Base-by-base conservation (phyloP, 345 rosid species). In the Populus deltoides region DNA sequence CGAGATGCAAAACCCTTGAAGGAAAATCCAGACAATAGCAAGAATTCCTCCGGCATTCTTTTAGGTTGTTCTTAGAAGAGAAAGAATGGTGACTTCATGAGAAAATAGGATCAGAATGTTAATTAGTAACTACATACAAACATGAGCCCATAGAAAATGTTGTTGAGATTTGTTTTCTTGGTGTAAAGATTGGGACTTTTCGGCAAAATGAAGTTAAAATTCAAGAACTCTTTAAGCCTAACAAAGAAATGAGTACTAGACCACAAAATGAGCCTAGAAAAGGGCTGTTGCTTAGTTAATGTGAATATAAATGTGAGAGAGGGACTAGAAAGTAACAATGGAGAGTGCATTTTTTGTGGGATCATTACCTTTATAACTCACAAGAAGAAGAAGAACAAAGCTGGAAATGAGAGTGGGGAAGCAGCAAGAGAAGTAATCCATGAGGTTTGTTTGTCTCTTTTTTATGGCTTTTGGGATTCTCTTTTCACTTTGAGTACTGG, bases 361-460 rank as follows among this genome's bases (percentile, higher is more conserved):
- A 11, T 18, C 39, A 20, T 47, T 81, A 81, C 85, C 81, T 63
- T 49, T 78, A 3, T 62, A 66, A 75, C 73, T 75, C 38, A 63
- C 36, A 16, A 82, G 70, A 11, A 79, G 72, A 12, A 76, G 79
- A 53, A 66, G 24, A 65, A 81, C 16, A 66, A 74, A 63, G 53
- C 6, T 41, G 68, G 70, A 43, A 70, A 57, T 8, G 59, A 67
- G 73, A 25, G 31, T 8, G 71, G 71, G 49, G 39, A 15, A 78
- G 51, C 36, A 11, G 71, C 75, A 29, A 43, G 68, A 77, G 62
- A 67, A 72, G 61, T 13, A 47, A 74, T 55, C 67, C 81, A 78
- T 78, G 22, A 47, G 17, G 12, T 68, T 5, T 31, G 5, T 22
- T 15, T 8, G 0, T 17, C 22, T 59, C 4, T 18, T 73, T 57